A percentile compares a stretch with the other conserved stretches of the same genome.
These are phyloP conservation scores for Serendipita indica DNA, from an alignment of 768 basidiomycete genomes.

Conservation along the genomic window DNA sequence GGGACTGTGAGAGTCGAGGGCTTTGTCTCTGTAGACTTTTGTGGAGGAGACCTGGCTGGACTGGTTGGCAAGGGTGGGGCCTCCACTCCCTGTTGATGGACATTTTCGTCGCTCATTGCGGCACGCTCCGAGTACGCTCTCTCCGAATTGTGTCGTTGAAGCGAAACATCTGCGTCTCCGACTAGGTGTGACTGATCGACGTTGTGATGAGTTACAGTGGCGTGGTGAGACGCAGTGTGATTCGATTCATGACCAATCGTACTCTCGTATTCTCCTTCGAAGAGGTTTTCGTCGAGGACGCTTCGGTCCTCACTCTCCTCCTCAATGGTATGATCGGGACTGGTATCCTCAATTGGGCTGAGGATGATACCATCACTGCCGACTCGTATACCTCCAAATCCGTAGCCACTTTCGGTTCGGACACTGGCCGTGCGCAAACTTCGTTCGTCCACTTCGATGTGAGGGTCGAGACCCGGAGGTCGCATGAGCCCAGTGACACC, in stretches of 20 bases:
- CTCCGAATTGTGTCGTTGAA: too few species aligned
- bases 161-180: too few species aligned
- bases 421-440: background rate
- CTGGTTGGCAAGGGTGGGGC: too few species aligned
- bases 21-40: too few species aligned
- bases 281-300: background rate
- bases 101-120: too few species aligned
- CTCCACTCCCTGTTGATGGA: too few species aligned
- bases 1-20: too few species aligned
- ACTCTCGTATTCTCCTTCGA: conserved; percentile 8
- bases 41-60: too few species aligned
- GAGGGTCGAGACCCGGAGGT: conserved; percentile 2
- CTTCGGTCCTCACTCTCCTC: background rate
- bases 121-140: too few species aligned
- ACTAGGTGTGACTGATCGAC: too few species aligned
- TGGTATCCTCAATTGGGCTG: conserved; percentile 1
- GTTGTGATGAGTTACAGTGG: background rate
- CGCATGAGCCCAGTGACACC: background rate
- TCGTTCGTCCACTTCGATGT: background rate
- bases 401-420: conserved; percentile 3
- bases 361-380: conserved; percentile 7
- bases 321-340: background rate
- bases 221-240: background rate
- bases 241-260: background rate
- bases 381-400: background rate